A percentile compares a stretch with the other conserved stretches of the same genome.
Evolutionary conservation across 495 filamentous ascomycete species (phyloP).

Genomic region (Neurospora sp.): DNA sequence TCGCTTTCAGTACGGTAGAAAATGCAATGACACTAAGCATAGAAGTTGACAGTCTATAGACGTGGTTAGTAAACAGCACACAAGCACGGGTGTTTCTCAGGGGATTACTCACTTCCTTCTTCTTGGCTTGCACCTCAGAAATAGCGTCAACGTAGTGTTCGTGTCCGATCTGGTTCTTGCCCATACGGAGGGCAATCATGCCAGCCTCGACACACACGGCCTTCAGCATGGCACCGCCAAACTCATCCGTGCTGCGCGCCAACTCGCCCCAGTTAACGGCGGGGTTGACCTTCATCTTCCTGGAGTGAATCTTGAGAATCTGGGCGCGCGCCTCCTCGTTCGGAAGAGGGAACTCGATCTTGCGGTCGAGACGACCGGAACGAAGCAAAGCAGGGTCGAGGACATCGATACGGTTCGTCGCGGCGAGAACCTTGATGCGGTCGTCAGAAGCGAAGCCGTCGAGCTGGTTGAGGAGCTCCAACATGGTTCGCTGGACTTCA

Average conservation of each 20-base stretch:
- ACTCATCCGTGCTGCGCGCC: conserved; percentile 96
- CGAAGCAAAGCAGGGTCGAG: conserved; percentile 90
- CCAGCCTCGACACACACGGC: conserved; percentile 98
- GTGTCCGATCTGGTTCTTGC: conserved; percentile 87
- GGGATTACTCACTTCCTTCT: conserved; percentile 63
- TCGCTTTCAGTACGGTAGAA: background rate
- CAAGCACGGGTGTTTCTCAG: background rate
- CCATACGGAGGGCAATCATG: conserved; percentile 94
- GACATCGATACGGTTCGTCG: conserved; percentile 96
- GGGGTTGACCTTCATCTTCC: conserved; percentile 96
- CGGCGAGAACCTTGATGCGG: conserved; percentile 95
- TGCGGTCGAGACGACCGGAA: conserved; percentile 90
- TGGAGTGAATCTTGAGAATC: conserved; percentile 92
- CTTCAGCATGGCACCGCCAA: conserved; percentile 94
- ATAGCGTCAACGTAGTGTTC: conserved; percentile 99
- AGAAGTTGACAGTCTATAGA: conserved; percentile 48
- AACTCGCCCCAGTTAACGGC: conserved; percentile 94
- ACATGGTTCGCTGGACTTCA: conserved; percentile 97
- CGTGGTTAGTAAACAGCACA: conserved; percentile 17
- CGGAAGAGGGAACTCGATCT: conserved; percentile 99
- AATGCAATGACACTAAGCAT: conserved; percentile 36
- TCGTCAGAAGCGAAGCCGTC: conserved; percentile 99
- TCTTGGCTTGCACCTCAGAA: conserved; percentile 93
- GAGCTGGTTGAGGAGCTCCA: conserved; percentile 97
- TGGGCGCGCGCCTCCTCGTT: conserved; percentile 97